Evolutionary conservation across 176 grass and related monocot species (phyloP), one percentile per base, ranked within the genome.

Genomic region (Hordeum marinum): DNA sequence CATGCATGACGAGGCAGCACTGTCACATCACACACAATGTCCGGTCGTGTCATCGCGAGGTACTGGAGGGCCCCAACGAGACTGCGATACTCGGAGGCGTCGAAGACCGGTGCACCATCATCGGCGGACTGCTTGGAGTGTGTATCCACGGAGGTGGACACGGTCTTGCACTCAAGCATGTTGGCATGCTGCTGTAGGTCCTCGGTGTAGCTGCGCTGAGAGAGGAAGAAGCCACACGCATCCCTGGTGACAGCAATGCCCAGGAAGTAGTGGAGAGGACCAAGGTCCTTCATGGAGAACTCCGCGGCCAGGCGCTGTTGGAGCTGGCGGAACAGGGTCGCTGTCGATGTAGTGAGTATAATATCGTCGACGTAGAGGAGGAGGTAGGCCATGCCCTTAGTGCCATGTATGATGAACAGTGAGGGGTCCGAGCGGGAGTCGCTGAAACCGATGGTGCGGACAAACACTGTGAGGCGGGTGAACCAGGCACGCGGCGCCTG

Each of bases 91-190:
- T 62, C 59, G 0, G 24, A 29, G 1, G 29, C 29, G 2, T 29
- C 29, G 29, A 2, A 2, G 29, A 29, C 29, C 1, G 29, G 29
- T 1, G 29, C 29, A 2, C 29, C 29, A 2, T n/a, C n/a, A 2
- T 29, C 1, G 4, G 59, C 9, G 2, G 59, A 10, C 0, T 26
- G 9, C 10, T 62, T 62, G 3, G 59, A 3, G 10, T 3, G 10
- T 0, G 59, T 62, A 23, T 62, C 59, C 0, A 62, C 9, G 3
- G 58, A n/a, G 8, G n/a, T 61, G 0, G 58, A 11, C 2, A 20
- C n/a, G 0, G n/a, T 9, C 0, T 11, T 8, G 58, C 21, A 61
- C 0, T 6, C 8, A 0, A 3, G 0, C 58, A 61, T 61, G n/a
- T 25, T n/a, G 1, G 58, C 58, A 0, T n/a, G 9, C 3, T 61